Percentiles rank a stretch among this genome's conserved stretches.
These are phyloP conservation scores for Venustampulla echinocandica DNA, from an alignment of 495 filamentous ascomycete species.

Conservation along the genomic window DNA sequence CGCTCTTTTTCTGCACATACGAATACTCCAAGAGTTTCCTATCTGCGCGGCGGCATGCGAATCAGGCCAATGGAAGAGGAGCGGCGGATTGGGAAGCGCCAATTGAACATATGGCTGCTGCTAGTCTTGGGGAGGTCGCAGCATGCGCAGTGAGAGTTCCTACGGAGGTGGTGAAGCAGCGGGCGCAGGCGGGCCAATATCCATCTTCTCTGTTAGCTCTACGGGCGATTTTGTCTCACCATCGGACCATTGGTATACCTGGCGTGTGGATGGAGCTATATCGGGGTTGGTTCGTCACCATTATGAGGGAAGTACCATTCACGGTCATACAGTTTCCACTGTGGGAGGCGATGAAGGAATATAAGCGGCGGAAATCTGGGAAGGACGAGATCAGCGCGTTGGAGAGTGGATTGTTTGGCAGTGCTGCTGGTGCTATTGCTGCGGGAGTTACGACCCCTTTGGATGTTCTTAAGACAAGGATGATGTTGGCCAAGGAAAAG, in stretches of 20 bases:
- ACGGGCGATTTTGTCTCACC: slow-evolving; percentile 54
- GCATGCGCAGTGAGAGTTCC: slow-evolving; percentile 90
- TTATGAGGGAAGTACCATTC: slow-evolving; percentile 94
- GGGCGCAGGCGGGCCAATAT: slow-evolving; percentile 78
- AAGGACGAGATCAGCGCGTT: slow-evolving; percentile 49
- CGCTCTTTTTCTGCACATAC: slow-evolving; percentile 97
- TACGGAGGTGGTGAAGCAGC: slow-evolving; percentile 94
- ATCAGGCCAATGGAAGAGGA: slow-evolving; percentile 8
- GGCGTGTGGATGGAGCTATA: slow-evolving; percentile 79
- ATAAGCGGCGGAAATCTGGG: slow-evolving; percentile 24
- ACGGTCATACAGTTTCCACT: slow-evolving; percentile 94
- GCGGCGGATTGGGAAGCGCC: slow-evolving; percentile 20
- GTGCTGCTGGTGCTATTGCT: slow-evolving; percentile 72
- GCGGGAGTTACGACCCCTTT: slow-evolving; percentile 86
- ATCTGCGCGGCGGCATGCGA: slow-evolving; percentile 18
- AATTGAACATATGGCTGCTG: slow-evolving; percentile 74
- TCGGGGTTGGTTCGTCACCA: slow-evolving; percentile 80
- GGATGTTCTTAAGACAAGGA: slow-evolving; percentile 91
- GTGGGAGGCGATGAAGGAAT: slow-evolving; percentile 85
- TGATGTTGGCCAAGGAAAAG: slow-evolving; percentile 72
- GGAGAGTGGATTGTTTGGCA: slow-evolving; percentile 83
- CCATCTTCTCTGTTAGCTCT: slow-evolving; percentile 53
- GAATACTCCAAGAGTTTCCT: slow-evolving; percentile 66
- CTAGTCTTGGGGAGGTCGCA: slow-evolving; percentile 79
- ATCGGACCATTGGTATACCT: slow-evolving; percentile 30